phyloP scores from a whole-genome alignment of 495 filamentous ascomycete species.

The Talaromyces proteolyticus region DNA sequence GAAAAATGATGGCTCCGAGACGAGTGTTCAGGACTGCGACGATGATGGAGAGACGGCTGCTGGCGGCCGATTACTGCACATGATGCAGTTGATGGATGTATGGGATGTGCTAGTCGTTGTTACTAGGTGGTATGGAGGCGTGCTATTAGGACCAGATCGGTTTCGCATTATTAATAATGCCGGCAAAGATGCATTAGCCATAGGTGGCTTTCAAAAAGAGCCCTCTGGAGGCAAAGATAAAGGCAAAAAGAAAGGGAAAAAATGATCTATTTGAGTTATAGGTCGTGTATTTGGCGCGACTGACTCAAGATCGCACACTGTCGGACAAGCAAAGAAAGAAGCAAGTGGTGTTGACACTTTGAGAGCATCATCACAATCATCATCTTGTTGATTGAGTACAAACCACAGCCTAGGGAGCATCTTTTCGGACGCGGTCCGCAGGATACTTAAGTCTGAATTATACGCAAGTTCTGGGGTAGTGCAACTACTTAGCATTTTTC shows the following conservation, averaged over 20 bases:
- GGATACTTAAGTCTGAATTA: too few relatives aligned
- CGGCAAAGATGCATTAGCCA: slow-evolving; percentile 79
- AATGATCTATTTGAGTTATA: slow-evolving; percentile 24
- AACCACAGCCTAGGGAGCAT: too few relatives aligned
- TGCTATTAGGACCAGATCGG: slow-evolving; percentile 78
- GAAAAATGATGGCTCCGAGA: slow-evolving; percentile 25
- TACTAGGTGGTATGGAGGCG: slow-evolving; percentile 89
- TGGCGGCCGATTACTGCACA: slow-evolving; percentile 73
- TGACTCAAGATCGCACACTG: too few relatives aligned
- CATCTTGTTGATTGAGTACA: too few relatives aligned
- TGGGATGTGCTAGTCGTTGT: slow-evolving; percentile 94
- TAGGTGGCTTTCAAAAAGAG: slow-evolving; percentile 61
- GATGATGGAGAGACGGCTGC: slow-evolving; percentile 97
- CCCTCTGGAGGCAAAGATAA: slow-evolving; percentile 29
- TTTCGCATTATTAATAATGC: slow-evolving; percentile 85
- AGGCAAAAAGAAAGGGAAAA: slow-evolving; percentile 55
- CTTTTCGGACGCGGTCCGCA: too few relatives aligned
- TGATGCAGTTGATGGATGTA: slow-evolving; percentile 92
- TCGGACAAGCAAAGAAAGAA: too few relatives aligned
- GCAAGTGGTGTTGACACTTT: too few relatives aligned
- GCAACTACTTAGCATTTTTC: too few relatives aligned
- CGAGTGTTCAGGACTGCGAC: slow-evolving; percentile 80
- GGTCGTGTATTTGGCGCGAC: too few relatives aligned
- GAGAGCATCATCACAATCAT: too few relatives aligned
- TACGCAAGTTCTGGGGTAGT: too few relatives aligned